Evolutionary conservation across 305 asterid genomes (phyloP).

Genomic region (Fraxinus ornus): DNA sequence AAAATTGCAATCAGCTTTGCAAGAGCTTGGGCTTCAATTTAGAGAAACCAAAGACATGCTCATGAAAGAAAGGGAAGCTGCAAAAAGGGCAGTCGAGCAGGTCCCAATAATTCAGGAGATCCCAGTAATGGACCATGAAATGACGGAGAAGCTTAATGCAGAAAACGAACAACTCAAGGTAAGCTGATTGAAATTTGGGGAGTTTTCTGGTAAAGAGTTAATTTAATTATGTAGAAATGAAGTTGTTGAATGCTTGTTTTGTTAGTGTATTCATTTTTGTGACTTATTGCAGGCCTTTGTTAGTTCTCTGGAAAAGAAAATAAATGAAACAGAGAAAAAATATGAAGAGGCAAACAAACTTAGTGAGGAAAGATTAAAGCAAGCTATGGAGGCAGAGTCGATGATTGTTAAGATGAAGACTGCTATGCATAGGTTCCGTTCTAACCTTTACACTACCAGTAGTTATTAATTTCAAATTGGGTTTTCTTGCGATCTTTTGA

Average conservation of each 20-base stretch:
- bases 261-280: slow-evolving; percentile 19
- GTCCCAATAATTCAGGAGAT: slow-evolving; percentile 81
- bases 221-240: not conserved
- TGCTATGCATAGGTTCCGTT: slow-evolving; percentile 65
- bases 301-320: slow-evolving; percentile 78
- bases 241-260: slow-evolving; percentile 6
- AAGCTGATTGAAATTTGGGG: slow-evolving; percentile 11
- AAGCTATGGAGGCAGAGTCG: slow-evolving; percentile 90
- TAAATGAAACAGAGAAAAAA: slow-evolving; percentile 86
- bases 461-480: slow-evolving; percentile 14
- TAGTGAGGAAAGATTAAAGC: slow-evolving; percentile 91
- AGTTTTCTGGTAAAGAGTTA: not conserved
- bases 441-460: slow-evolving; percentile 1
- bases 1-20: slow-evolving; percentile 79
- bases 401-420: slow-evolving; percentile 82
- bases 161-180: slow-evolving; percentile 94
- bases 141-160: slow-evolving; percentile 63
- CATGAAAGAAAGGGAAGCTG: slow-evolving; percentile 66
- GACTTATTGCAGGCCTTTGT: slow-evolving; percentile 61
- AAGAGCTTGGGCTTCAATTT: slow-evolving; percentile 75
- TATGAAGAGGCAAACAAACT: slow-evolving; percentile 88
- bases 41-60: slow-evolving; percentile 77
- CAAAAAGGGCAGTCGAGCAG: slow-evolving; percentile 59
- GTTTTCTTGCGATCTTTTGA: not conserved
- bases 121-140: slow-evolving; percentile 84